These are phyloP conservation scores for Tetragonia tetragonoides DNA, from an alignment of 148 eudicot species.

Conservation along the genomic window DNA sequence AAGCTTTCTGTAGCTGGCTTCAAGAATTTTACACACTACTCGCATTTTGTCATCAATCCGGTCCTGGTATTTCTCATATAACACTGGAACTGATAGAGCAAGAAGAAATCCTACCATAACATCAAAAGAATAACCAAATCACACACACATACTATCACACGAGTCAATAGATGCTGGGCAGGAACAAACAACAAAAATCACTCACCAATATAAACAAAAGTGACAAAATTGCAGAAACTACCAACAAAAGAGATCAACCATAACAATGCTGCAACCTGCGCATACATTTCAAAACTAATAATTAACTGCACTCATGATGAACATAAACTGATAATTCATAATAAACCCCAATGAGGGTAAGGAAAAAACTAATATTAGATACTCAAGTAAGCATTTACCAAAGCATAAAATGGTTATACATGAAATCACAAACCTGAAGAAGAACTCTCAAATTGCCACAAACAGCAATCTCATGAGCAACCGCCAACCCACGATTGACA, in stretches of 20 bases:
- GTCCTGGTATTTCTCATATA: constrained; percentile 80
- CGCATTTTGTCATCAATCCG: constrained; percentile 64
- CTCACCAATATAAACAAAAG: constrained; percentile 76
- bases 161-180: background rate
- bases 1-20: constrained; percentile 47
- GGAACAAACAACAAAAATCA: constrained; percentile 2
- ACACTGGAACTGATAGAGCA: constrained; percentile 62
- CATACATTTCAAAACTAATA: background rate
- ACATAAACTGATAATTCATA: background rate
- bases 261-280: constrained; percentile 59
- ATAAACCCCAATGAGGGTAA: background rate
- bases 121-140: constrained; percentile 15
- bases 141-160: background rate
- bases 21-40: constrained; percentile 33
- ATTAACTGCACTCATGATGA: background rate
- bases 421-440: constrained; percentile 51
- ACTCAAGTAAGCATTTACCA: background rate
- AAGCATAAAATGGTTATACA: background rate
- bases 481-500: constrained; percentile 54
- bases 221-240: constrained; percentile 72
- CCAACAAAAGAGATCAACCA: constrained; percentile 73
- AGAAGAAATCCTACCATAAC: constrained; percentile 59
- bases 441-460: constrained; percentile 62
- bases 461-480: constrained; percentile 79
- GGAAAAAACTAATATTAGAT: background rate